Evolutionary conservation across 2,329 filamentous ascomycete species (phyloP), one percentile per base, ranked within the genome.

Genomic region (Aureobasidium namibiae): DNA sequence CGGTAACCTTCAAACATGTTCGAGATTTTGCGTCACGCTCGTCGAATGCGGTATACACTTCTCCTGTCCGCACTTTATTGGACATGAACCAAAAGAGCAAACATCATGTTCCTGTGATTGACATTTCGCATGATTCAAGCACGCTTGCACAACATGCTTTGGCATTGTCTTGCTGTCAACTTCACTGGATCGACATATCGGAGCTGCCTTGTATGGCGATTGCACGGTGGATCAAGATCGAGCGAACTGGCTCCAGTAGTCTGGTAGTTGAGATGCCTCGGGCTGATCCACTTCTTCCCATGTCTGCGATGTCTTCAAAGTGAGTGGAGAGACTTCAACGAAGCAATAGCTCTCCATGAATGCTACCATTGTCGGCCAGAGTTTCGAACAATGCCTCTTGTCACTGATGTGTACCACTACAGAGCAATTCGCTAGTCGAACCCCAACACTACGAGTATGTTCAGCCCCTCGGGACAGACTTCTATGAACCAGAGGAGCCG

Each of bases 1-100:
- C 21, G 34, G 23, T 29, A 44, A 39, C 48, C 48, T 52, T 39
- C 48, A 39, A 52, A 52, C 48, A 52, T 52, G 48, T 52, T 39
- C 48, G 18, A 26, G 16, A 52, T 33, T n/a, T n/a, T 52, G 33
- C 48, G 34, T 52, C 48, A 52, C 34, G 2, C 3, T 39, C n/a
- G 48, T 21, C 23, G 21, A 8, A 29, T 39, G 26, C 48, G 14
- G 6, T 4, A n/a, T n/a, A 33, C 29, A 21, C 33, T 52, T 50
- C 34, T 38, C 33, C 18, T 38, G 13, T 26, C 14, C 31, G 10
- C 16, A 4, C 21, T 24, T 29, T 11, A 36, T 36, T 36, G 29
- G n/a, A 34, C 31, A 23, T n/a, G 31, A 23, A 23, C 8, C 11
- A 6, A 16, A 36, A 14, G 18, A 16, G 36, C 31, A 36, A 34